Evolutionary conservation across 495 filamentous ascomycete genomes (phyloP).

Genomic region (Penicillium desertorum): DNA sequence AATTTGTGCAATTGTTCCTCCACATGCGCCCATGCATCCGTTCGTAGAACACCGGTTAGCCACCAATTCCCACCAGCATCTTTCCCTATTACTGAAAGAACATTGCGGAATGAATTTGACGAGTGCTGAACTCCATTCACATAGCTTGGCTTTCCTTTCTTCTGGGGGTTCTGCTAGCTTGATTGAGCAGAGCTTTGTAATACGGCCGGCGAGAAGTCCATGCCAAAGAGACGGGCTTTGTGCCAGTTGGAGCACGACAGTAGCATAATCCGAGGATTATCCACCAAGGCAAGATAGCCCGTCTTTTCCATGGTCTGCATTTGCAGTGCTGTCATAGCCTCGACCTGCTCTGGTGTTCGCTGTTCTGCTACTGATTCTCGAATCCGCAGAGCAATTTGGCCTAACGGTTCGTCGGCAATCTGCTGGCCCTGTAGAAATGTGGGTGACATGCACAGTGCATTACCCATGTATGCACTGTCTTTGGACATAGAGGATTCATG

Average conservation of each 20-base stretch:
- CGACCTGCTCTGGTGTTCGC: constrained; percentile 1
- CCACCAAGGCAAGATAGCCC: constrained; percentile 1
- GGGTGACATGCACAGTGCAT: constrained; percentile 2
- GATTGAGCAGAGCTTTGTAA: neutral
- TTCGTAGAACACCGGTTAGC: constrained; percentile 2
- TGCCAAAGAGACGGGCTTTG: neutral
- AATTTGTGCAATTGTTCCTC: neutral
- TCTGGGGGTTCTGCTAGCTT: neutral
- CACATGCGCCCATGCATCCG: neutral
- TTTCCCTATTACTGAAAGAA: neutral
- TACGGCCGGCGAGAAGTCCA: constrained; percentile 4
- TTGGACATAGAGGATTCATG: neutral
- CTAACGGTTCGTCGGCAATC: neutral
- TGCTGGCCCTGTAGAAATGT: neutral
- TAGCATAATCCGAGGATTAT: neutral
- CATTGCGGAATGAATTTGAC: neutral
- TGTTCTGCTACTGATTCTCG: constrained; percentile 2
- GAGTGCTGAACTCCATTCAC: constrained; percentile 4
- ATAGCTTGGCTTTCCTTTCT: neutral
- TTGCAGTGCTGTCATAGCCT: neutral
- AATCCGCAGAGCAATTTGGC: neutral
- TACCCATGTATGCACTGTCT: neutral
- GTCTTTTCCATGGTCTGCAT: constrained; percentile 5
- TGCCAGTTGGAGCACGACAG: constrained; percentile 5
- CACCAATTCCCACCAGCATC: constrained; percentile 5